phyloP scores from a whole-genome alignment of 371 early-diverging fungal species.

The Umbelopsis sp. region DNA sequence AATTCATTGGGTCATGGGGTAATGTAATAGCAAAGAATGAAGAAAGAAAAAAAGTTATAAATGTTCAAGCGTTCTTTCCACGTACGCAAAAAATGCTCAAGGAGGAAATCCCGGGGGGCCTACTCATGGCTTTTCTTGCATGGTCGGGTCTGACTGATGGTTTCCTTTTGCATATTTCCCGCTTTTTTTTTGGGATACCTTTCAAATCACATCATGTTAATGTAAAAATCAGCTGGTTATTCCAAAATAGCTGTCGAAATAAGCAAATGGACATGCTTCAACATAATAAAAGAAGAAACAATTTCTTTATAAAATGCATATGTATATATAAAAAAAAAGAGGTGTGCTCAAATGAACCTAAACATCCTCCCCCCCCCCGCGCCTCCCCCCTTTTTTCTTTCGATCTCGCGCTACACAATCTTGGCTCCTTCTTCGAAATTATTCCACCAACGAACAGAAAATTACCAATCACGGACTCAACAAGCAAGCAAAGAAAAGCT shows the following conservation, averaged over 20 bases:
- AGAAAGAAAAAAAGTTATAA: not conserved
- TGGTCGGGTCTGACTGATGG: no score
- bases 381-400: not conserved
- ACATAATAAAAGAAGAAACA: no score
- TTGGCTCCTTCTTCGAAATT: not conserved
- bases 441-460: not conserved
- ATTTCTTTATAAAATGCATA: no score
- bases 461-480: no score
- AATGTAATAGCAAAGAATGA: no score
- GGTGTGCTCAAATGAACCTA: not conserved
- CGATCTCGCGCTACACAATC: not conserved
- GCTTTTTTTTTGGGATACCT: no score
- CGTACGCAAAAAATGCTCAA: slow-evolving; percentile 9
- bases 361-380: not conserved
- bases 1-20: not conserved
- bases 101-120: slow-evolving; percentile 19
- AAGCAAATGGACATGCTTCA: no score
- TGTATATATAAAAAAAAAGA: not conserved
- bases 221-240: no score
- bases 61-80: slow-evolving; percentile 4
- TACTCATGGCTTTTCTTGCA: slow-evolving; percentile 6
- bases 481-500: no score
- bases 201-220: no score
- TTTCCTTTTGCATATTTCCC: no score
- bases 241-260: no score